These are phyloP conservation scores for Opeltia flavorubescens DNA, from an alignment of 495 filamentous ascomycete species.

Conservation along the genomic window DNA sequence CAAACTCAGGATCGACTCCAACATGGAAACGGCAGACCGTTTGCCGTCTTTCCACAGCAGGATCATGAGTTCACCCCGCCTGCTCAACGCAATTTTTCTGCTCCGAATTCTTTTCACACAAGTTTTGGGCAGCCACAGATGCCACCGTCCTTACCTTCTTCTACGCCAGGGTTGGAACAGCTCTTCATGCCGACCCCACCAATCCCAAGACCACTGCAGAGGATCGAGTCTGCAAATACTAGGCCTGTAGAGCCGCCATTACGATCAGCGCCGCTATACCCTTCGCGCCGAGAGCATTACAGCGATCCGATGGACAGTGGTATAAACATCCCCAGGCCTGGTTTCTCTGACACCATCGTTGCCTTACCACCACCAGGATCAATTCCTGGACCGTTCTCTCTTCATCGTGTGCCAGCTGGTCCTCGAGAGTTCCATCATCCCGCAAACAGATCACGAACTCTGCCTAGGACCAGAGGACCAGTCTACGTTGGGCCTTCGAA, in stretches of 20 bases:
- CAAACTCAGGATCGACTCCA: not conserved
- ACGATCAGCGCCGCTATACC: not conserved
- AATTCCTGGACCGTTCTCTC: not conserved
- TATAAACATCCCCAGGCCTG: not conserved
- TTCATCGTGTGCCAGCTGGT: not conserved
- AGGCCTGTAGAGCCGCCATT: not conserved
- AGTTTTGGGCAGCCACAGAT: not conserved
- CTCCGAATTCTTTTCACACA: not conserved
- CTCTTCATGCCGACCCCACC: not conserved
- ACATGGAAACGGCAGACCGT: not conserved
- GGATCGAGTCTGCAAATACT: not conserved
- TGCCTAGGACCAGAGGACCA: not conserved
- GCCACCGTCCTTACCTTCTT: not conserved
- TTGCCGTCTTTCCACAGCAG: not conserved
- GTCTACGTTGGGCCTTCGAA: slow-evolving; percentile 2
- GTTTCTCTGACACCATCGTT: not conserved
- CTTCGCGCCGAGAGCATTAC: not conserved
- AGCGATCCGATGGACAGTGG: not conserved
- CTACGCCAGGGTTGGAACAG: not conserved
- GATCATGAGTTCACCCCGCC: not conserved
- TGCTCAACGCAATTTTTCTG: not conserved
- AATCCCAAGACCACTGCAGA: not conserved
- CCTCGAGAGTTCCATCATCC: not conserved
- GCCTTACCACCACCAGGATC: not conserved
- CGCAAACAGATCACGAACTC: not conserved